Conservation (phyloP, 2,329 filamentous ascomycete genomes). For the Talaromyces rugulosus region DNA sequence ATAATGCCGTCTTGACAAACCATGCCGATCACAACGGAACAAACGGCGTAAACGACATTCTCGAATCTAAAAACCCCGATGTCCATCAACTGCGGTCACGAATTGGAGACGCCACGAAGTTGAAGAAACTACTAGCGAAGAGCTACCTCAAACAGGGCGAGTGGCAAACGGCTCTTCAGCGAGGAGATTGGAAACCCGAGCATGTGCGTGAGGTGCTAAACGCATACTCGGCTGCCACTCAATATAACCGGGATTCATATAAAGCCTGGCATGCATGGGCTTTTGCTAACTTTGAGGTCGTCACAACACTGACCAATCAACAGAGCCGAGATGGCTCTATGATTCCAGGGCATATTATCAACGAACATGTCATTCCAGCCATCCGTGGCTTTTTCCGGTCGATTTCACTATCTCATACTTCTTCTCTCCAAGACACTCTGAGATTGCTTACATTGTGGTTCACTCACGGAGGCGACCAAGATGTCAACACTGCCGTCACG, state of each 20-base stretch:
- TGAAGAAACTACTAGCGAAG: slow-evolving; percentile 75
- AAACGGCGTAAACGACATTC: slow-evolving; percentile 47
- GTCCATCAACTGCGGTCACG: slow-evolving; percentile 34
- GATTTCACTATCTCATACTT: slow-evolving; percentile 84
- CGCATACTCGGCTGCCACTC: slow-evolving; percentile 88
- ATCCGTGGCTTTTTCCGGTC: slow-evolving; percentile 97
- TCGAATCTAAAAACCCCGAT: slow-evolving; percentile 38
- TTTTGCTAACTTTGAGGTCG: slow-evolving; percentile 95
- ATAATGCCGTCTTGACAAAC: slow-evolving; percentile 37
- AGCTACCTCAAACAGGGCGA: slow-evolving; percentile 95
- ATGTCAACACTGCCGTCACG: slow-evolving; percentile 82
- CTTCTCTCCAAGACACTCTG: slow-evolving; percentile 92
- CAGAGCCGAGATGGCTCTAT: slow-evolving; percentile 55
- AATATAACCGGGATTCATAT: slow-evolving; percentile 93
- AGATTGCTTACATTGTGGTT: slow-evolving; percentile 95
- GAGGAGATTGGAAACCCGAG: slow-evolving; percentile 82
- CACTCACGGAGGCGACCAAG: slow-evolving; percentile 78
- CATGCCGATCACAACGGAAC: slow-evolving; percentile 37
- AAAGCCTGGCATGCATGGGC: slow-evolving; percentile 99
- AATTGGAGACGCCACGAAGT: slow-evolving; percentile 51
- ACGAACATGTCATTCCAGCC: slow-evolving; percentile 88
- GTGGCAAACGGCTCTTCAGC: slow-evolving; percentile 84
- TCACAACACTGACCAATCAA: slow-evolving; percentile 71
- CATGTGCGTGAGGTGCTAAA: slow-evolving; percentile 82
- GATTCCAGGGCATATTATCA: slow-evolving; percentile 64